Base-by-base conservation (phyloP, 257 asterid genomes). In the Cynanchum wilfordii region DNA sequence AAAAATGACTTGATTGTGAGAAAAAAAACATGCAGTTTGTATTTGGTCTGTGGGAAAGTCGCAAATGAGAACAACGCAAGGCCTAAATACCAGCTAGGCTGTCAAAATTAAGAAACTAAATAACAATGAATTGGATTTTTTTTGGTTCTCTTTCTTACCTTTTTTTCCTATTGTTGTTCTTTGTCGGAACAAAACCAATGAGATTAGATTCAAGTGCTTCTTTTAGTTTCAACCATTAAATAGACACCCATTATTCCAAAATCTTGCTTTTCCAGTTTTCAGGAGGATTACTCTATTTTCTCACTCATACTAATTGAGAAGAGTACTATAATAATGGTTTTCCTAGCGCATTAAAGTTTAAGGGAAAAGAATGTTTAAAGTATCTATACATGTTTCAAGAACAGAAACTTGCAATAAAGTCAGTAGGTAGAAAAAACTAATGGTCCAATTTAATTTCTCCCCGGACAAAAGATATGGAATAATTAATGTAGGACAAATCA, bases 11-110 rank as follows among this genome's bases (percentile, higher is more conserved):
- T 79, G 44, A 22, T 38, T 42, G 69, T 9, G 49, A 62, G 69
- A 59, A 49, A 59, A 72, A 72, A 67, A 72, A 76, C 50, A 77
- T 7, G 56, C 0, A 19, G 30, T 52, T 52, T 5, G 16, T 47
- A 44, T 71, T 25, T 49, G 20, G 52, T 25, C 29, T 51, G 42
- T 20, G 20, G 17, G 47, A 29, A 20, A 57, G 33, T 30, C 17
- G 13, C 29, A 15, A 59, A 36, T 47, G 25, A 36, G 56, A 56
- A 40, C 19, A 36, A 25, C 58, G 1, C 1, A 8, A 40, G 72
- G 16, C 24, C 47, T 69, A 19, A 51, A 22, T 27, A 13, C 40
- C n/a, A n/a, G 58, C 25, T 68, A 36, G 0, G 29, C 2, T 27
- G 13, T 4, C n/a, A n/a, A 33, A 40, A 40, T 49, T 7, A 16